Base-by-base conservation (phyloP, 2,329 filamentous ascomycete species). In the Penicillium sclerotiorum region DNA sequence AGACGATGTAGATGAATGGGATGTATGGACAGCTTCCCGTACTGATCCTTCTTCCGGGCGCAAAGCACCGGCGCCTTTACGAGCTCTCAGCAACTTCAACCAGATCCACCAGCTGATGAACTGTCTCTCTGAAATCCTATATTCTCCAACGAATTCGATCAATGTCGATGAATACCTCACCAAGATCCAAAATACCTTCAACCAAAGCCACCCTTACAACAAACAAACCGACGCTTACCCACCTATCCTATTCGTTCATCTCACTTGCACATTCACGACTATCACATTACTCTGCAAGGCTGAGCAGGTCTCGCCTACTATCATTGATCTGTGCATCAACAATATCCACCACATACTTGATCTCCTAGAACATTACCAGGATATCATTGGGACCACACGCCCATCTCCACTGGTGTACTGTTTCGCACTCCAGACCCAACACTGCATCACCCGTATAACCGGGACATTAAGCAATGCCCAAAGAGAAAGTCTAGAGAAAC, bases 1-100 rank as follows among this genome's bases (percentile, higher is more conserved):
- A 42, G 49, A 59, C 25, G 51, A 52, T 38, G 42, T 59, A 7
- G 55, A 61, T 13, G 56, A 59, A 21, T 59, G 56, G 56, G 55
- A 57, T 18, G 40, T 52, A 8, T 61, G 58, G 58, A 23, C 49
- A 8, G 23, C 37, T 13, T 32, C 44, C 39, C 48, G 45, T 11
- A 15, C 38, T 20, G n/a, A 30, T n/a, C 17, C 12, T 17, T 27
- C 17, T 22, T 11, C 5, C 18, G 12, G 9, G 15, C 40, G 27
- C 13, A 20, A 45, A 37, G 42, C 43, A 35, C 38, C 49, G 13
- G 25, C 36, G 4, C 56, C 56, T 9, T 30, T 58, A 21, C 47
- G 53, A 40, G 47, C 49, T 12, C 32, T 57, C 12, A 58, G 53
- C 37, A 57, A 39, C 20, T 59, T 55, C 43, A 57, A 59, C 25